Percentiles rank a stretch among this genome's conserved stretches.
Conservation (phyloP, 2,329 filamentous ascomycete genomes). For the Nothophoma quercina region DNA sequence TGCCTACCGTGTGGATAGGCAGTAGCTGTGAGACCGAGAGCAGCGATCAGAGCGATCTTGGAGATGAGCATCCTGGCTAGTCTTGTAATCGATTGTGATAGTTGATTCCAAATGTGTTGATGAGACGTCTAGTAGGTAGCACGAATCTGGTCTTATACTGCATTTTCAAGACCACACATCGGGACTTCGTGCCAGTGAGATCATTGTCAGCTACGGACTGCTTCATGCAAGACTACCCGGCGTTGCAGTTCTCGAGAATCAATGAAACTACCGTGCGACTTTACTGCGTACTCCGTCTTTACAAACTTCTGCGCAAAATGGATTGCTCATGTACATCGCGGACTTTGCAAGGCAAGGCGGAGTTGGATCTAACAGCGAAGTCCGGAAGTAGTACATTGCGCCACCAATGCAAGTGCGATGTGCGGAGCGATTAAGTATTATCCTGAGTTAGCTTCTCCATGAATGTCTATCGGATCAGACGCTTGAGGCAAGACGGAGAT, state of each 20-base stretch:
- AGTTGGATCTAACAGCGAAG: neutral
- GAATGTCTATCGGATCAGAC: no score
- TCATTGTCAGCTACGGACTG: neutral
- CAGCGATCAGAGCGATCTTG: neutral
- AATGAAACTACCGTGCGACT: no score
- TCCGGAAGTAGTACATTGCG: no score
- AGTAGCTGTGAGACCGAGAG: slow-evolving; percentile 1
- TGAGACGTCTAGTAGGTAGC: neutral
- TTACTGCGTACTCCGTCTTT: neutral
- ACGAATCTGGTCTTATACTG: neutral
- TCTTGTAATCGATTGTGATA: neutral
- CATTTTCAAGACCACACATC: neutral
- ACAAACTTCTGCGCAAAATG: no score
- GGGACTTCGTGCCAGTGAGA: neutral
- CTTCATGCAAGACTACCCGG: no score
- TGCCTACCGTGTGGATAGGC: neutral
- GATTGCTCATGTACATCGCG: neutral
- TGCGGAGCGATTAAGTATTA: no score
- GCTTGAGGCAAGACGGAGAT: no score
- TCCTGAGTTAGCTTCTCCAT: no score
- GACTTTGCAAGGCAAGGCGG: neutral
- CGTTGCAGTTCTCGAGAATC: neutral
- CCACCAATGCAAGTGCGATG: no score
- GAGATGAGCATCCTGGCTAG: slow-evolving; percentile 4
- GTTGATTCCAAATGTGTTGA: no score